Base-by-base conservation (phyloP, 768 basidiomycete species). In the Pisolithus albus region DNA sequence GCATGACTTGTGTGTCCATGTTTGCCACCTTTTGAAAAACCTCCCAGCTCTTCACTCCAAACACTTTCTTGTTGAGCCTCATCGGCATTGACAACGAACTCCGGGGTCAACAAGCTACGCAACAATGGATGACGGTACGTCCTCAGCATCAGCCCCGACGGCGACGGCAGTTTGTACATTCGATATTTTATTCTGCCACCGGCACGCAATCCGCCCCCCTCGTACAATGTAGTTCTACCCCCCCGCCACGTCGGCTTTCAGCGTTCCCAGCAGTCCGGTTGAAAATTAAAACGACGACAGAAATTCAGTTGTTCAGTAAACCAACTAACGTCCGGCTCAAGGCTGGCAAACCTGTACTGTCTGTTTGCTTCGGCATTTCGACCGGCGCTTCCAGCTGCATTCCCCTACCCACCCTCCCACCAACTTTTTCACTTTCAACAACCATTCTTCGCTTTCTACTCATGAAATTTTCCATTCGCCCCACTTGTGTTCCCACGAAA, bases 61-160 rank as follows among this genome's bases (percentile, higher is more conserved):
- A 41, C 40, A 23, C 23, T 7, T 3, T 1, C 19, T 23, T 23
- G 19, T 54, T 61, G 26, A 26, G 26, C 21, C 21, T 23, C 54
- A 58, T 55, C 53, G 60, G 58, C 64, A 64, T 59, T 50, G 39
- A 52, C 61, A 46, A 51, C 59, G 46, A 23, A 54, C 58, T 47
- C 51, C 55, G 47, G 47, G 65, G 54, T 30, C 67, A 61, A 61
- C 23, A 67, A 64, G 53, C 51, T 49, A 59, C 46, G 59, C 74
- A 73, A 68, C 66, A 62, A 76, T 76, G 75, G 75, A 76, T 77
- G 76, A 86, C 82, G 84, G 84, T 86, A 86, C 84, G 84, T 86
- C 74, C 67, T 77, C 84, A 85, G 76, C 84, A 83, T 83, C 81
- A 79, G 73, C 82, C 72, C 75, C 83, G 75, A 72, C 82, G 70